Conservation (phyloP, 1,284 basidiomycete genomes). For the Cryptococcus floricola region DNA sequence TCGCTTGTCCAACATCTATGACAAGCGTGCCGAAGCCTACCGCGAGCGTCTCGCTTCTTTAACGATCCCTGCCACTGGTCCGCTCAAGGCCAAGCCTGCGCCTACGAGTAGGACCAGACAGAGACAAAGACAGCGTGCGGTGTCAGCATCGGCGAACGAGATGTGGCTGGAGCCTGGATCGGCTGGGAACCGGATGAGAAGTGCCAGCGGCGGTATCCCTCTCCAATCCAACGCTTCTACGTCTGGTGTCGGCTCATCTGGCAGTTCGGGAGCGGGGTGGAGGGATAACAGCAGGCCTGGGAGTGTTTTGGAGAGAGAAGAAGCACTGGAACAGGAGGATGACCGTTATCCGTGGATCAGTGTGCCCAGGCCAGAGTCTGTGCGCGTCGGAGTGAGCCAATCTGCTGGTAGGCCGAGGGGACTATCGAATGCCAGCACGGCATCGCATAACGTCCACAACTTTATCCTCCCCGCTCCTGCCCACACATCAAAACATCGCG, state of each 20-base stretch:
- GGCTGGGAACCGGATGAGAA: too few species aligned
- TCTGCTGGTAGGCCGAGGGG: constrained; percentile 3
- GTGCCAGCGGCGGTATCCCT: not conserved
- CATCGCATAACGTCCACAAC: constrained; percentile 3
- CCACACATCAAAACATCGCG: constrained; percentile 27
- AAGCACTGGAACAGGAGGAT: constrained; percentile 1
- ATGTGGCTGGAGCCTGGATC: constrained; percentile 26
- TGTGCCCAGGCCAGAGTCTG: constrained; percentile 12
- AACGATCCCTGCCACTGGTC: constrained; percentile 20
- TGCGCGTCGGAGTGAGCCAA: constrained; percentile 10
- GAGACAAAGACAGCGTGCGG: constrained; percentile 7
- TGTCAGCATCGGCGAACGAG: constrained; percentile 13
- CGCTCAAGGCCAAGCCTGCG: constrained; percentile 7
- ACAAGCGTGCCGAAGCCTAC: constrained; percentile 45
- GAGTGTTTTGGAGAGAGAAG: not conserved
- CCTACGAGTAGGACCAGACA: not conserved
- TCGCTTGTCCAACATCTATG: constrained; percentile 41
- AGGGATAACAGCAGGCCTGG: not conserved
- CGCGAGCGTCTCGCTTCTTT: constrained; percentile 38
- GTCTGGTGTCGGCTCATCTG: not conserved
- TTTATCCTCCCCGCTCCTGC: constrained; percentile 5
- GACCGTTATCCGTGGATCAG: constrained; percentile 25
- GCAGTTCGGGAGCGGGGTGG: not conserved
- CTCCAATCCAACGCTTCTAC: not conserved
- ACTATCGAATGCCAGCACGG: not conserved